Conservation (phyloP, 2,329 filamentous ascomycete genomes). For the Aspergillus fumigatiaffinis region DNA sequence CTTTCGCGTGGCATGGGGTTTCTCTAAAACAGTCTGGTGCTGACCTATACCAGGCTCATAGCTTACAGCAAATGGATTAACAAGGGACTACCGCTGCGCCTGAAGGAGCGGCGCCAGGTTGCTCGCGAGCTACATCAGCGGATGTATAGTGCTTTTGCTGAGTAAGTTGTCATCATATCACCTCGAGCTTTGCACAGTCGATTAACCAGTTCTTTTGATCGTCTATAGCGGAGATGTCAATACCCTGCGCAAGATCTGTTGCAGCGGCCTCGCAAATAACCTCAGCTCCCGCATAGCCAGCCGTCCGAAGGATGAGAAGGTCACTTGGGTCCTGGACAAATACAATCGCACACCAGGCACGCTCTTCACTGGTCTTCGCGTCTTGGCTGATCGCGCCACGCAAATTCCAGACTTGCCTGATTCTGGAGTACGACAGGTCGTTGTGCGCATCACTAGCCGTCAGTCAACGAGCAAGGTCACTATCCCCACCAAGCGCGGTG, state of each 20-base stretch:
- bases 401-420: conserved; percentile 36
- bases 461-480: conserved; percentile 32
- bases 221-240: conserved; percentile 31
- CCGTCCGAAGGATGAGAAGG: conserved; percentile 27
- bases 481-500: conserved; percentile 1
- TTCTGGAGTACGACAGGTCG: conserved; percentile 38
- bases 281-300: conserved; percentile 32
- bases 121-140: conserved; percentile 40
- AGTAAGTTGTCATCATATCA: conserved; percentile 30
- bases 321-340: conserved; percentile 36
- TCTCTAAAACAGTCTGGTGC: not conserved
- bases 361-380: conserved; percentile 33
- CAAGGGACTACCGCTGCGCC: conserved; percentile 31
- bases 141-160: conserved; percentile 48
- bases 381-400: conserved; percentile 42
- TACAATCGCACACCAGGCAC: conserved; percentile 35
- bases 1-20: not conserved
- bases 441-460: conserved; percentile 35
- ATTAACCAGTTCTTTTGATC: conserved; percentile 13
- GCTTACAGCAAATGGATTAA: conserved; percentile 31
- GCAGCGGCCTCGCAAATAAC: conserved; percentile 33
- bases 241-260: conserved; percentile 35
- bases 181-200: conserved; percentile 10
- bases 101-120: conserved; percentile 32
- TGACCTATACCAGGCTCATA: conserved; percentile 24